A percentile compares a stretch with the other conserved stretches of the same genome.
Conservation (phyloP, 73 alveolate species). For the Tetrahymena elliotti region DNA sequence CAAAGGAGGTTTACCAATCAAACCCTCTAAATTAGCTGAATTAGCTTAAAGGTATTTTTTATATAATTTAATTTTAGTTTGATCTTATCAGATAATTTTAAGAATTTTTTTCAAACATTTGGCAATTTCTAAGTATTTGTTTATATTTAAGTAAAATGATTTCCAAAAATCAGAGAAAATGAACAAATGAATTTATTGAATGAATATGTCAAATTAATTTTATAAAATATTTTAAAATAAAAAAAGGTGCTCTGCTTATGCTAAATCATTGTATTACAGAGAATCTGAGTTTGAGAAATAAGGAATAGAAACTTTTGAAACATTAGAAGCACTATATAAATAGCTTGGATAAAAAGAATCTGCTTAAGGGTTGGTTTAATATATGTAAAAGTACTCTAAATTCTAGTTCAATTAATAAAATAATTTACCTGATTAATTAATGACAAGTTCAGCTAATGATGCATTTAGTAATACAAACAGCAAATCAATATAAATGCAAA, state of each 20-base stretch:
- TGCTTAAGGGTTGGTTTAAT: conserved; percentile 88
- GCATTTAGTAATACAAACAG: conserved; percentile 84
- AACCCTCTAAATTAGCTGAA: conserved; percentile 78
- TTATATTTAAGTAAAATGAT: neutral
- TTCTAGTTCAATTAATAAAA: conserved; percentile 40
- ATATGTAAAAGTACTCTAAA: conserved; percentile 15
- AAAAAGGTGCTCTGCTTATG: conserved; percentile 88
- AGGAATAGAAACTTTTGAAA: conserved; percentile 32
- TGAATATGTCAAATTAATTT: too few species aligned
- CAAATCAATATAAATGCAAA: conserved; percentile 65
- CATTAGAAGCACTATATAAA: conserved; percentile 43
- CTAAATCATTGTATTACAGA: conserved; percentile 92
- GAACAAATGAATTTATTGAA: too few species aligned
- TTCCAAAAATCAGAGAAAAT: too few species aligned
- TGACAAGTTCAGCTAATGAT: conserved; percentile 72
- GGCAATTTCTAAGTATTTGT: too few species aligned
- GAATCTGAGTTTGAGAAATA: conserved; percentile 87
- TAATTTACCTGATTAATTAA: conserved; percentile 47
- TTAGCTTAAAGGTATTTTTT: conserved; percentile 64
- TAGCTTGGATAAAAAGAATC: conserved; percentile 90
- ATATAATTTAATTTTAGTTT: too few species aligned
- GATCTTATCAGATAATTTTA: too few species aligned
- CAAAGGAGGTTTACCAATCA: conserved; percentile 74
- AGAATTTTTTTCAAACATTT: too few species aligned
- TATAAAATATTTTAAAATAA: neutral